A percentile compares a stretch with the other conserved stretches of the same genome.
These are phyloP conservation scores for Geotrichum carabidarum DNA, from an alignment of 1,139 yeast genomes.

Conservation along the genomic window DNA sequence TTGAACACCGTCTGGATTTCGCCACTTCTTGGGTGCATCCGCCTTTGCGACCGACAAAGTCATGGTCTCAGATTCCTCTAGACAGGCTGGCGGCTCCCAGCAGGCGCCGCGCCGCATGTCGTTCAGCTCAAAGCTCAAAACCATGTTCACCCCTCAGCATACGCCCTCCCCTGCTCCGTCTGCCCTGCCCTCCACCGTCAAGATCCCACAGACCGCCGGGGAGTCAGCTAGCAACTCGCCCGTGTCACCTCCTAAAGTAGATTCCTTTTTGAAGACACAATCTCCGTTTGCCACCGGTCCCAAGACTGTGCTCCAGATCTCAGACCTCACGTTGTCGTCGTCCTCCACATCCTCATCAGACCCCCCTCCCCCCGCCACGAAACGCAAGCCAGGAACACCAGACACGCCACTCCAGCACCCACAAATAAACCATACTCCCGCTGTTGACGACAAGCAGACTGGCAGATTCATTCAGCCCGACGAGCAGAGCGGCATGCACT, in stretches of 20 bases:
- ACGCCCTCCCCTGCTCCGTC: background rate
- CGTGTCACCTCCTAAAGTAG: background rate
- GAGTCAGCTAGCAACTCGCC: background rate
- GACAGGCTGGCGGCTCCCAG: background rate
- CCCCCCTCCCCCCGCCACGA: too few relatives aligned
- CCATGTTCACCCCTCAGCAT: conserved; percentile 20
- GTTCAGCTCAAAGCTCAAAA: conserved; percentile 26
- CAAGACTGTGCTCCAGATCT: background rate
- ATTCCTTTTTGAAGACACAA: too few relatives aligned
- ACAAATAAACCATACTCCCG: too few relatives aligned
- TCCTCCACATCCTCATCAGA: background rate
- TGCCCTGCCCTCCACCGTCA: background rate
- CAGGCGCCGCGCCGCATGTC: conserved; percentile 16
- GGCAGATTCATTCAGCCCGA: conserved; percentile 14
- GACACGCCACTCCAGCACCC: too few relatives aligned
- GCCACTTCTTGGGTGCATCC: too few relatives aligned
- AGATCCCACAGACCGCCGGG: background rate
- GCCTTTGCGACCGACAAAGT: background rate
- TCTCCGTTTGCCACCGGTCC: background rate
- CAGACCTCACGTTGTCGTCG: background rate
- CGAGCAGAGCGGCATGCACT: conserved; percentile 43
- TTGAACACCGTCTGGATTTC: too few relatives aligned
- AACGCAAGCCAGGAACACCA: too few relatives aligned
- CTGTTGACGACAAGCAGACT: background rate
- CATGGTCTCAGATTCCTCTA: background rate